Percentiles rank a stretch among this genome's conserved stretches.
phyloP scores from a whole-genome alignment of 805 yeast species.

The Dipodascus albidus region DNA sequence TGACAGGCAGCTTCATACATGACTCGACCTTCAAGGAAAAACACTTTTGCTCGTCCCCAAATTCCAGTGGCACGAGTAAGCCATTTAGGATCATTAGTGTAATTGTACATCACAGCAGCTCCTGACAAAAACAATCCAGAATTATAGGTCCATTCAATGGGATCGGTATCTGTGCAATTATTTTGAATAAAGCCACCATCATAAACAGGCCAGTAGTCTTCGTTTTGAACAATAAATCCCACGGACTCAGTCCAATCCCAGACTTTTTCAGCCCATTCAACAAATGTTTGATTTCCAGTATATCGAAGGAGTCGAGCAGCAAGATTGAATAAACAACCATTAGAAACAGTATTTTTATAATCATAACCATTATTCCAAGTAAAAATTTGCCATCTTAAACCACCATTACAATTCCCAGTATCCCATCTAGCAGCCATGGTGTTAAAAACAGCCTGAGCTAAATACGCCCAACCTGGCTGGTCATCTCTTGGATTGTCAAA shows the following conservation, averaged over 20 bases:
- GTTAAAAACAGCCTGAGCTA: conserved; percentile 78
- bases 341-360: conserved; percentile 81
- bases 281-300: conserved; percentile 58
- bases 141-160: conserved; percentile 64
- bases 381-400: conserved; percentile 87
- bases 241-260: conserved; percentile 60
- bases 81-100: conserved; percentile 51
- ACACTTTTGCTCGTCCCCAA: conserved; percentile 34
- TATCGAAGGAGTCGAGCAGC: conserved; percentile 79
- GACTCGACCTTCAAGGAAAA: conserved; percentile 38
- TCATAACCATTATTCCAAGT: conserved; percentile 81
- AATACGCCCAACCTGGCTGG: conserved; percentile 60
- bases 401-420: conserved; percentile 49
- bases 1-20: conserved; percentile 71
- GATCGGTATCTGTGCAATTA: conserved; percentile 39
- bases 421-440: conserved; percentile 83
- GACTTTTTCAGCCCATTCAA: conserved; percentile 61
- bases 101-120: conserved; percentile 54
- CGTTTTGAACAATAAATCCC: conserved; percentile 29
- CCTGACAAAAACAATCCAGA: conserved; percentile 62
- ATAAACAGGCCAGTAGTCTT: conserved; percentile 33
- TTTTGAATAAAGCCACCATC: conserved; percentile 53
- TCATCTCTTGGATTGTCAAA: conserved; percentile 56
- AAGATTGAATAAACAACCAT: conserved; percentile 68
- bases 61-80: conserved; percentile 38